Base-by-base conservation (phyloP, 177 flowering plant genomes). In the Viscum album region DNA sequence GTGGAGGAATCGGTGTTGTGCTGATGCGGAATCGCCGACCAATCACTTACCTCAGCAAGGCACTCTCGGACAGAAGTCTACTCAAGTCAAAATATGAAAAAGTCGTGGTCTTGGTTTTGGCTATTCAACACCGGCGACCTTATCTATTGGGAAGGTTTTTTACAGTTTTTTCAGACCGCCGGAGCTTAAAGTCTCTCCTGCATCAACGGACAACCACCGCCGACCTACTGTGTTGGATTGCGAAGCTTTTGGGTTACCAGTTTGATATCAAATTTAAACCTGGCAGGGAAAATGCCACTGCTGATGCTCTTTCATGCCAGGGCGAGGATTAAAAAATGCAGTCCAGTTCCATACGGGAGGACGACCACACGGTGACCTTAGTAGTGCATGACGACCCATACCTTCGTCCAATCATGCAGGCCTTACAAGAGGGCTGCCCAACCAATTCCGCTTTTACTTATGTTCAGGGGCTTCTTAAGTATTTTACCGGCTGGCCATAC, bases 171-270 rank as follows among this genome's bases (percentile, higher is more conserved):
- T 60, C 67, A 0, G 70, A 74, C 30, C 61, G 66, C 0, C 15
- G 29, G 1, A 66, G 70, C 28, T 17, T 74, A 2, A 34, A 50
- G 34, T n/a, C 23, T n/a, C 37, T 74, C 12, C 15, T 74, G 30
- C 32, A 59, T 0, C 73, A 74, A 26, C 2, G 21, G 0, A 66
- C 66, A 12, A 6, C 29, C 1, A 70, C 70, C 0, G 66, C 76
- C 1, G 32, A 2, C 1, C 76, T 70, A 41, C 32, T 66, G 19
- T 26, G 34, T 1, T 74, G 66, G 72, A 16, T 69, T 1, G 19
- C 69, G 8, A 74, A 74, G 36, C 19, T 74, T 4, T 0, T 70
- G 19, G 73, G 76, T 0, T 74, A 24, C 36, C 62, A 74, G 30
- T 74, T 21, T 66, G 61, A 66, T 0, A 59, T 74, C 0, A 1